Base-by-base conservation (phyloP, 208 protist species). In the Wallacemonas sp. region DNA sequence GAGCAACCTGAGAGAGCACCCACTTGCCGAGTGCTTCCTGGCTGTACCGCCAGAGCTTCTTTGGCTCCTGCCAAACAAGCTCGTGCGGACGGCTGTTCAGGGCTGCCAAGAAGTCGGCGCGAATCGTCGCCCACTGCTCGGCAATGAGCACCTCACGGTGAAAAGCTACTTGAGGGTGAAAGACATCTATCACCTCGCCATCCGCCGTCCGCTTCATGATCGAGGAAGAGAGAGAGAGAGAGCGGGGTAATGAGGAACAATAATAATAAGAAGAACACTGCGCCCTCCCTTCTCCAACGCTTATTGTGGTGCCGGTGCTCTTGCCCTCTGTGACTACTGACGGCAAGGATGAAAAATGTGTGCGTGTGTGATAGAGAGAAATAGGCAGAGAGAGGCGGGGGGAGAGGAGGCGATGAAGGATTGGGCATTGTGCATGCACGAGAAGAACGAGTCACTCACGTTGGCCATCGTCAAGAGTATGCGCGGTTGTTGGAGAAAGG, bases 1-100 rank as follows among this genome's bases (percentile, higher is more conserved):
- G 80, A 12, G 89, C 89, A 8, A 88, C 69, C 70, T 95, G 89
- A 10, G 89, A 92, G 39, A 95, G 78, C 13, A 95, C 54, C 87
- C 89, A 95, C 76, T 95, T 95, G 24, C 86, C 89, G 2, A 95
- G 75, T 21, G 87, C 87, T 68, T 95, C 85, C 57, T 91, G 85
- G 37, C 82, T 81, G 69, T 95, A 85, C 1, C 89, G 85, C 85
- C 89, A 91, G 34, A 95, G 79, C 68, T 92, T 95, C 17, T 68
- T 67, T 38, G 86, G 86, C 53, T 95, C 89, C 21, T 77, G 50
- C 76, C 87, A 94, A 22, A 57, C 34, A 39, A 83, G 63, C 0
- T 50, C 61, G 19, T 22, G 26, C 38, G 67, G 36, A 59, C 30
- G 15, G 21, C 44, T 34, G 41, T 65, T 61, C 24, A 94, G 76